phyloP scores from a whole-genome alignment of 768 basidiomycete genomes.

The Hemileccinum rubropunctum region DNA sequence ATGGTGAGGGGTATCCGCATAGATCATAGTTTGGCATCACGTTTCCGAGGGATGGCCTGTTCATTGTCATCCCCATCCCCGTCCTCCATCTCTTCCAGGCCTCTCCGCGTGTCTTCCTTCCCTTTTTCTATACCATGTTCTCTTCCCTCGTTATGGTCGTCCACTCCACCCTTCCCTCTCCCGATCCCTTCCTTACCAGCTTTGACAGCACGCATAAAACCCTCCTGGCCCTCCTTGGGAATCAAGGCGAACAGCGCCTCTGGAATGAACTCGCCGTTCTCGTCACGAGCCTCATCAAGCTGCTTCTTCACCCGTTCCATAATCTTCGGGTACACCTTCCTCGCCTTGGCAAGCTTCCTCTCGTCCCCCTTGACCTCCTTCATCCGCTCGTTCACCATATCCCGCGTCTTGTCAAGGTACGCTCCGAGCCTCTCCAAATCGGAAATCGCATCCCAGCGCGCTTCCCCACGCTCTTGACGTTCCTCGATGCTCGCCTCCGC shows the following conservation, averaged over 20 bases:
- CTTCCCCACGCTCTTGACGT: background rate
- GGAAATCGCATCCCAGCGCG: background rate
- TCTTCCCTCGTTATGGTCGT: background rate
- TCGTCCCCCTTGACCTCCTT: slow-evolving; percentile 15
- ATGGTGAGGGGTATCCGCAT: slow-evolving; percentile 5
- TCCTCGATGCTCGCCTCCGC: background rate
- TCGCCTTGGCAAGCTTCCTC: slow-evolving; percentile 17
- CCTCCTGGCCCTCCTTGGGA: slow-evolving; percentile 6
- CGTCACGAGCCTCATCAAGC: slow-evolving; percentile 4
- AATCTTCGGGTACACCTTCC: slow-evolving; percentile 15
- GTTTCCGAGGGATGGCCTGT: slow-evolving; percentile 10
- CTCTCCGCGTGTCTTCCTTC: slow-evolving; percentile 7
- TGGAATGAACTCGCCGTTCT: slow-evolving; percentile 5
- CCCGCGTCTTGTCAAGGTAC: slow-evolving; percentile 18
- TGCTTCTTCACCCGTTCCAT: slow-evolving; percentile 8
- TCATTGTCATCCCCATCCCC: slow-evolving; percentile 12
- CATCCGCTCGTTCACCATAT: slow-evolving; percentile 15
- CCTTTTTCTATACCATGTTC: slow-evolving; percentile 6
- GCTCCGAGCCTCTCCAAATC: slow-evolving; percentile 11
- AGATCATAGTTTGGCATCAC: slow-evolving; percentile 23
- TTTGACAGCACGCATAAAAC: slow-evolving; percentile 1
- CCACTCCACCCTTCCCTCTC: background rate
- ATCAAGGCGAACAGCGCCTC: slow-evolving; percentile 9
- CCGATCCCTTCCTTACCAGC: slow-evolving; percentile 4
- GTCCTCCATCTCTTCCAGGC: slow-evolving; percentile 12